Percentiles rank a stretch among this genome's conserved stretches.
Evolutionary conservation across 2,329 filamentous ascomycete species (phyloP).

Genomic region (Aphanoascus verrucosus): DNA sequence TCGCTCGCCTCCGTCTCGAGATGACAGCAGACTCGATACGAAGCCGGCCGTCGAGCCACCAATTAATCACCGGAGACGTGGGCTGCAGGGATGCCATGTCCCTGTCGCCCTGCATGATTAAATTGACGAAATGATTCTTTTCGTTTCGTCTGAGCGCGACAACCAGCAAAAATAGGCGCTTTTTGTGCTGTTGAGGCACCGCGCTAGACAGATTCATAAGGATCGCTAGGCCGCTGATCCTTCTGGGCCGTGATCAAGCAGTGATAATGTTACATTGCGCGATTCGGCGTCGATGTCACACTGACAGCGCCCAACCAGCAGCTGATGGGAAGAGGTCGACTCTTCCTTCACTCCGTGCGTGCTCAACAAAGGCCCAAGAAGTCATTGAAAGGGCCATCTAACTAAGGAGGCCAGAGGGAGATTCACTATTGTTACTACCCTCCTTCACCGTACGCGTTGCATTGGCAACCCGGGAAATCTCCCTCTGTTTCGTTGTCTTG

Average conservation of each 20-base stretch:
- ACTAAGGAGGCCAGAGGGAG: neutral
- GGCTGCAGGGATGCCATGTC: no score
- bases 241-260: neutral
- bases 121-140: no score
- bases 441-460: neutral
- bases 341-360: neutral
- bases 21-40: no score
- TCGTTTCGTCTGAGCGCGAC: no score
- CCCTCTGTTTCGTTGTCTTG: neutral
- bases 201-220: neutral
- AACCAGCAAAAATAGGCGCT: no score
- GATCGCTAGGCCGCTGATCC: neutral
- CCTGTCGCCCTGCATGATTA: no score
- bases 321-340: neutral
- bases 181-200: no score
- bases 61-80: no score
- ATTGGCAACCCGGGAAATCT: neutral
- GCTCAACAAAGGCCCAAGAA: neutral
- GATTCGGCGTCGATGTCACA: conserved; percentile 1
- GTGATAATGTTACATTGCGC: conserved; percentile 1
- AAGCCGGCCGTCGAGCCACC: no score
- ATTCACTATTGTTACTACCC: neutral
- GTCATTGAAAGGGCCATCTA: neutral
- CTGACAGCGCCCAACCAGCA: neutral
- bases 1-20: no score